Percentiles rank a stretch among this genome's conserved stretches.
phyloP scores from a whole-genome alignment of 805 yeast genomes.

The Starmerella floricola region DNA sequence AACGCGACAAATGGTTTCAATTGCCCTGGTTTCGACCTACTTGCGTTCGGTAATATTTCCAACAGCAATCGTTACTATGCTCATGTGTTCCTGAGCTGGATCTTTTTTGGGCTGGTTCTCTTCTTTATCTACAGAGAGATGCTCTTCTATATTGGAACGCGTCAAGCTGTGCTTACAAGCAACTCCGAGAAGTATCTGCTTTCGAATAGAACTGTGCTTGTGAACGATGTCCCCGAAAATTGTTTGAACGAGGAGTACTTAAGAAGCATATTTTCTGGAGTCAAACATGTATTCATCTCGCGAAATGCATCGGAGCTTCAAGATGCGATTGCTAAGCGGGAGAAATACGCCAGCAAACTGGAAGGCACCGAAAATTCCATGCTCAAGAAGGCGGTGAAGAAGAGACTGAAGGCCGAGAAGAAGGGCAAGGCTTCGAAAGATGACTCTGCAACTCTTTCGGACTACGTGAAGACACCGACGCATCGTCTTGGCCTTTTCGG shows the following conservation, averaged over 20 bases:
- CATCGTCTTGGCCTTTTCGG: slow-evolving; percentile 48
- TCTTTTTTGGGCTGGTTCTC: slow-evolving; percentile 56
- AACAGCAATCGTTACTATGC: slow-evolving; percentile 61
- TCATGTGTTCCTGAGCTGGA: slow-evolving; percentile 71
- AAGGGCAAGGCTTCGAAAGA: slow-evolving; percentile 36
- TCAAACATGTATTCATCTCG: slow-evolving; percentile 67
- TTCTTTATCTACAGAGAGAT: slow-evolving; percentile 75
- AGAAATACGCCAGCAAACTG: slow-evolving; percentile 43
- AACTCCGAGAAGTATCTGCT: slow-evolving; percentile 66
- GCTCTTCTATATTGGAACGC: slow-evolving; percentile 59
- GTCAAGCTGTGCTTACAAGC: slow-evolving; percentile 66
- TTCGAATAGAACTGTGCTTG: slow-evolving; percentile 68
- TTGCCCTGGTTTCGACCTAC: slow-evolving; percentile 55
- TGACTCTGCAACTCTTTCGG: slow-evolving; percentile 24
- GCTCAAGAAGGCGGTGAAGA: slow-evolving; percentile 51
- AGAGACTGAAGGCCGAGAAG: slow-evolving; percentile 51
- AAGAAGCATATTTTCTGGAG: slow-evolving; percentile 67
- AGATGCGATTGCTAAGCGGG: slow-evolving; percentile 47
- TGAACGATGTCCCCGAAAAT: slow-evolving; percentile 72
- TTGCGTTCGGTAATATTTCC: slow-evolving; percentile 66
- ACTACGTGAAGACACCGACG: slow-evolving; percentile 66
- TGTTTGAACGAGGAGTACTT: slow-evolving; percentile 62
- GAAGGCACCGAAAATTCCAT: slow-evolving; percentile 55
- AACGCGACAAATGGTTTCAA: slow-evolving; percentile 52
- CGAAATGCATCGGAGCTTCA: slow-evolving; percentile 48